phyloP scores from a whole-genome alignment of 2,329 filamentous ascomycete species.

The Penicillium sp. region DNA sequence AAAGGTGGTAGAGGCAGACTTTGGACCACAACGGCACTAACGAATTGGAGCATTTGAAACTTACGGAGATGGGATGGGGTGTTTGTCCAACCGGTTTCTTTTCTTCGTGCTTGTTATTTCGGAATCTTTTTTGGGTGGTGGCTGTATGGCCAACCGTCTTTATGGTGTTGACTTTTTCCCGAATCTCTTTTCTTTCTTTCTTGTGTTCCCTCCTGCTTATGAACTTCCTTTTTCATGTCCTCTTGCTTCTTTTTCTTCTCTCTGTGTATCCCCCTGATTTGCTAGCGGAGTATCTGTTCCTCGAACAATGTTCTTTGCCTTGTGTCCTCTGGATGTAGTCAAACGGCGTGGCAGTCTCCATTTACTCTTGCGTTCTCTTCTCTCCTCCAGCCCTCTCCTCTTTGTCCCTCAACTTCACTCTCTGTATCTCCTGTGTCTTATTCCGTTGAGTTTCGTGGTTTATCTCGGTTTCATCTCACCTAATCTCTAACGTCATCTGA shows the following conservation, averaged over 20 bases:
- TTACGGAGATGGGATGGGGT: slow-evolving; percentile 35
- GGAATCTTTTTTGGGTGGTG: slow-evolving; percentile 37
- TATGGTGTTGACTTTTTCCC: slow-evolving; percentile 25
- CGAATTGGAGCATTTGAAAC: slow-evolving; percentile 37
- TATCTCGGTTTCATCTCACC: slow-evolving; percentile 29
- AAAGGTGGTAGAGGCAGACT: slow-evolving; percentile 65
- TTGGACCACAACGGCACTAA: slow-evolving; percentile 52
- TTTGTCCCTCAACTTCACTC: slow-evolving; percentile 26
- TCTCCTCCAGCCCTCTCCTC: slow-evolving; percentile 7
- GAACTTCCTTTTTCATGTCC: slow-evolving; percentile 23
- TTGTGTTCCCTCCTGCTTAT: slow-evolving; percentile 23
- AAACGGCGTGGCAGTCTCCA: slow-evolving; percentile 28
- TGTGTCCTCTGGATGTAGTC: slow-evolving; percentile 33
- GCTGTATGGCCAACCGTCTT: slow-evolving; percentile 29
- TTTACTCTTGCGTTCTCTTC: slow-evolving; percentile 10
- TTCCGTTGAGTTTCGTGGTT: slow-evolving; percentile 23
- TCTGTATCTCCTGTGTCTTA: slow-evolving; percentile 33
- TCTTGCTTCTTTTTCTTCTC: slow-evolving; percentile 10
- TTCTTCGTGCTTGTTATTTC: slow-evolving; percentile 35
- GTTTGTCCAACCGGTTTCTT: slow-evolving; percentile 38
- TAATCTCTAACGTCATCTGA: slow-evolving; percentile 28
- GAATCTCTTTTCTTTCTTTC: slow-evolving; percentile 22
- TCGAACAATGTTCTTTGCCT: slow-evolving; percentile 7
- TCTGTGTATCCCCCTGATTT: slow-evolving; percentile 14
- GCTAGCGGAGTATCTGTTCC: slow-evolving; percentile 15